These are phyloP conservation scores for Hamamelis virginiana DNA, from an alignment of 164 flowering plant species.

Conservation along the genomic window DNA sequence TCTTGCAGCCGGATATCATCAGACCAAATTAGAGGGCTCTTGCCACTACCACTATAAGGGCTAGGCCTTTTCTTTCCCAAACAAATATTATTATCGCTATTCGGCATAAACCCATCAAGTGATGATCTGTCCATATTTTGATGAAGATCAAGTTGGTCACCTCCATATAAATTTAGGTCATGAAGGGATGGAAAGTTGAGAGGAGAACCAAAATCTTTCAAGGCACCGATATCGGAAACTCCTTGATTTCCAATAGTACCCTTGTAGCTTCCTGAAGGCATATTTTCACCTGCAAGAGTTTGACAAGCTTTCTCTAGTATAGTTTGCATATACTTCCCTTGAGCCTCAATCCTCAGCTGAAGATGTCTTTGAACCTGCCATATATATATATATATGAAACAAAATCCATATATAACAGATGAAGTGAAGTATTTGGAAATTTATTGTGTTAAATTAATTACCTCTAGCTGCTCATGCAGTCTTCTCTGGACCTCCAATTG, in stretches of 20 bases:
- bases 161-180: constrained; percentile 75
- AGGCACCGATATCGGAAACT: constrained; percentile 33
- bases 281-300: constrained; percentile 72
- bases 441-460: too few species aligned
- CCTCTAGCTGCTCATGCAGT: constrained; percentile 95
- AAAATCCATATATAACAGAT: neutral
- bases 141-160: constrained; percentile 53
- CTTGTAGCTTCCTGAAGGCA: constrained; percentile 43
- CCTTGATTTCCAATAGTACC: constrained; percentile 31
- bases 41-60: constrained; percentile 39
- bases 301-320: constrained; percentile 95
- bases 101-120: constrained; percentile 31
- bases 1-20: constrained; percentile 70
- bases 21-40: constrained; percentile 61
- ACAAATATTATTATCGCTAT: constrained; percentile 23
- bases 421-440: too few species aligned
- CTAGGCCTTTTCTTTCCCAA: constrained; percentile 62
- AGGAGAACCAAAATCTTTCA: constrained; percentile 52
- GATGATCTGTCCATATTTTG: constrained; percentile 42
- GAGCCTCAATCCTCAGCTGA: constrained; percentile 93
- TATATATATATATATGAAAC: neutral
- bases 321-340: constrained; percentile 96
- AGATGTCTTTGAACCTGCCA: constrained; percentile 89
- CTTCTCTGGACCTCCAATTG: constrained; percentile 99
- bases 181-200: constrained; percentile 69